Base-by-base conservation (phyloP, 2,329 filamentous ascomycete species). In the Lachnellula arida region DNA sequence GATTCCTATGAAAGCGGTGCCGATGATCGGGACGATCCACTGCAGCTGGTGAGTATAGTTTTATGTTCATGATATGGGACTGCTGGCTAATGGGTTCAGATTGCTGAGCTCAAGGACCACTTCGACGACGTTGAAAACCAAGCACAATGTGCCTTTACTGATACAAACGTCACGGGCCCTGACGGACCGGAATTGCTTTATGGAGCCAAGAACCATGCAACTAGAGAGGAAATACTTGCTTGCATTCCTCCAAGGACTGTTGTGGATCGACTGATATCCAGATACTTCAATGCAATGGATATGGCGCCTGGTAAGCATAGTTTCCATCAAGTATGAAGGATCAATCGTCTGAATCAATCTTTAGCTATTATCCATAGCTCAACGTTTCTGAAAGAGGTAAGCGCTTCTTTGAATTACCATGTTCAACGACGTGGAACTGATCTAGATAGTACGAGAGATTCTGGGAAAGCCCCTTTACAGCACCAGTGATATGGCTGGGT, bases 31-130 rank as follows among this genome's bases (percentile, higher is more conserved):
- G 0, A 70, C 72, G 23, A 77, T 73, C 75, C 75, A 78, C 37
- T 40, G 15, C 15, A 40, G 5, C 11, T 12, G 0, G 37, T 40
- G 15, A 73, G 77, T 46, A 17, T 19, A 28, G 46, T 35, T 44
- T 9, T 28, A 14, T 19, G n/a, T 17, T 14, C 5, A 17, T 14
- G 39, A 32, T 19, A 11, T 42, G 15, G 15, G 28, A n/a, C 25
- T 7, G n/a, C 37, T 37, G 35, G 23, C 35, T 53, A 35, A 57
- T 42, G 14, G 17, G 9, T 40, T 5, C 60, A 81, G 77, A 81
- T 84, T 44, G 77, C 81, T 60, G 79, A 82, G 47, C 68, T 83
- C 19, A 81, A 82, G 65, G 73, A 71, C 54, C 81, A 79, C 60
- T 81, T 82, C 65, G 78, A 81, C 67, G 46, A 67, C 65, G 49